Conservation (phyloP, 768 basidiomycete species). For the Tephrocybe sp. region DNA sequence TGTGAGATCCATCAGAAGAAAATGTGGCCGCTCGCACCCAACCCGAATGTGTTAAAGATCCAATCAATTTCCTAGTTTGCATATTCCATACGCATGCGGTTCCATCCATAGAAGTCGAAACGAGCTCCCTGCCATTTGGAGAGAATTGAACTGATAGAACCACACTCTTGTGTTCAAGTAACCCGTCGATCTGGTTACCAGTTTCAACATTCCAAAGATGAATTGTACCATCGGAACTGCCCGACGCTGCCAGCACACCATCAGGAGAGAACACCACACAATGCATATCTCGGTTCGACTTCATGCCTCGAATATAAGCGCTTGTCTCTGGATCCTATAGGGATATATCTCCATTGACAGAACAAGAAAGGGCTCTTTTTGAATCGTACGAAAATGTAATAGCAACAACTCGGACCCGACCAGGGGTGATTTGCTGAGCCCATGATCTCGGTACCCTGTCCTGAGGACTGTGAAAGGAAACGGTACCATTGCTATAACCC, state of each 20-base stretch:
- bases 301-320: neutral
- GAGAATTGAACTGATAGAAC: constrained; percentile 14
- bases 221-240: constrained; percentile 10
- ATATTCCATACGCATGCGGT: constrained; percentile 17
- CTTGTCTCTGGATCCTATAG: neutral
- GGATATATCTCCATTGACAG: neutral
- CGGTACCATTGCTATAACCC: neutral
- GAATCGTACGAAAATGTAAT: neutral
- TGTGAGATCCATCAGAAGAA: neutral
- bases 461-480: neutral
- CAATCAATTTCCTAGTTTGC: neutral
- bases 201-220: constrained; percentile 18
- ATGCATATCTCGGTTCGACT: neutral
- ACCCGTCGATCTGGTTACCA: constrained; percentile 1
- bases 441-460: no score
- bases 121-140: constrained; percentile 13
- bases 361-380: neutral
- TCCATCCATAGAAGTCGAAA: constrained; percentile 12
- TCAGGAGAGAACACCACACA: constrained; percentile 17
- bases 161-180: constrained; percentile 3
- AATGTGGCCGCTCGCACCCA: neutral
- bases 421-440: no score
- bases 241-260: constrained; percentile 14
- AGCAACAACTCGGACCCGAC: neutral
- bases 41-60: neutral